These are phyloP conservation scores for Curvularia hawaiiensis DNA, from an alignment of 2,329 filamentous ascomycete species.

Conservation along the genomic window DNA sequence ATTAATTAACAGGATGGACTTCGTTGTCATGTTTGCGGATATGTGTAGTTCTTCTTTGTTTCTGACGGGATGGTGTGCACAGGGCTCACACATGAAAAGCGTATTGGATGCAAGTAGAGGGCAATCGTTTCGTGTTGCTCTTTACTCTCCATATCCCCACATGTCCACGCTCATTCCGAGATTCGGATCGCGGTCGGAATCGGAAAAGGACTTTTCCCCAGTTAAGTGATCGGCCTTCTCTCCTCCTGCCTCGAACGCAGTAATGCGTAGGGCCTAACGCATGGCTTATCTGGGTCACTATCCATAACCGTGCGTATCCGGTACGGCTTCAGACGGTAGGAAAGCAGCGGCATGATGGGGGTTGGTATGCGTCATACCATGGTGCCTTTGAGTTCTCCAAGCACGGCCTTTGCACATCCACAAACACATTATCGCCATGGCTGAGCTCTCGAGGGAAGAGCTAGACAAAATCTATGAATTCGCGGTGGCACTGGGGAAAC, in stretches of 20 bases:
- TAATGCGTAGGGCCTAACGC: neutral
- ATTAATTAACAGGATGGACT: slow-evolving; percentile 72
- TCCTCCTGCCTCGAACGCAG: neutral
- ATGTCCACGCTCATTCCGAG: slow-evolving; percentile 7
- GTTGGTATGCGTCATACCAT: neutral
- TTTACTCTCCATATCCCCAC: neutral
- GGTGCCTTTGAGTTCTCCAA: neutral
- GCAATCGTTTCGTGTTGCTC: neutral
- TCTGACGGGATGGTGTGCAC: neutral
- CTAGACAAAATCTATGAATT: slow-evolving; percentile 72
- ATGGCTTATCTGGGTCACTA: neutral
- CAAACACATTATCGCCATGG: slow-evolving; percentile 24
- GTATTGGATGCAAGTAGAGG: neutral
- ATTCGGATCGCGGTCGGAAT: slow-evolving; percentile 11
- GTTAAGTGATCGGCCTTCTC: slow-evolving; percentile 4
- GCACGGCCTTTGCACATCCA: neutral
- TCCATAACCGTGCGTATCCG: slow-evolving; percentile 10
- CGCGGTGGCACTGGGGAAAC: slow-evolving; percentile 71
- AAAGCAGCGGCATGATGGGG: neutral
- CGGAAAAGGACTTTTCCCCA: slow-evolving; percentile 18
- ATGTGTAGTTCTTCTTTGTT: neutral
- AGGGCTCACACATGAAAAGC: neutral
- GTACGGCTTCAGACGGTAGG: slow-evolving; percentile 9
- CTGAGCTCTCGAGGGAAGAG: slow-evolving; percentile 48
- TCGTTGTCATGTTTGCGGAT: slow-evolving; percentile 41